Evolutionary conservation across 2,329 filamentous ascomycete genomes (phyloP).

Genomic region (Xylariaceae sp.): DNA sequence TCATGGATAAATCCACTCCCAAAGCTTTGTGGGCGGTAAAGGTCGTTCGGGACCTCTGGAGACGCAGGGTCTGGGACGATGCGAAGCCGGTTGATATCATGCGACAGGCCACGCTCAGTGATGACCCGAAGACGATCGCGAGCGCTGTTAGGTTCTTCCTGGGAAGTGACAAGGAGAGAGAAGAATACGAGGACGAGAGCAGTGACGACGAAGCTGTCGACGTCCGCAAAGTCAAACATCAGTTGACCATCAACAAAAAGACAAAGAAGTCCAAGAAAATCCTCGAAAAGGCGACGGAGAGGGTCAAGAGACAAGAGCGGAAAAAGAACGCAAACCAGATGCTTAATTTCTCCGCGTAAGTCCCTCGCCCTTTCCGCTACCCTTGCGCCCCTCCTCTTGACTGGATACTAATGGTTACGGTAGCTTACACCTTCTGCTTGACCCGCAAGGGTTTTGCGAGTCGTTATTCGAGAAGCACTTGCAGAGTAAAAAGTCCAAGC

Average conservation of each 20-base stretch:
- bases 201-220: slow-evolving; percentile 77
- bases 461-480: slow-evolving; percentile 85
- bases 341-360: slow-evolving; percentile 81
- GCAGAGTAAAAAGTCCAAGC: slow-evolving; percentile 76
- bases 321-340: slow-evolving; percentile 85
- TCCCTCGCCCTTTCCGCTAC: slow-evolving; percentile 1
- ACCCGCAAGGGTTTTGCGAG: slow-evolving; percentile 92
- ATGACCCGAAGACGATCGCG: slow-evolving; percentile 87
- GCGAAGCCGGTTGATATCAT: slow-evolving; percentile 95
- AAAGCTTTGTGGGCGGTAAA: slow-evolving; percentile 96
- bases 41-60: slow-evolving; percentile 92
- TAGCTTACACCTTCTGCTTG: slow-evolving; percentile 76
- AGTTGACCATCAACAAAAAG: slow-evolving; percentile 93
- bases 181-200: slow-evolving; percentile 85
- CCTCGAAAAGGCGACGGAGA: slow-evolving; percentile 75
- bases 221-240: slow-evolving; percentile 75
- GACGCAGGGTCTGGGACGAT: slow-evolving; percentile 92
- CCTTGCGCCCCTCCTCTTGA: background rate
- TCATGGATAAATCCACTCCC: slow-evolving; percentile 76
- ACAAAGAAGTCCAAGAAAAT: slow-evolving; percentile 77
- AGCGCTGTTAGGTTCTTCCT: slow-evolving; percentile 92
- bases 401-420: slow-evolving; percentile 4
- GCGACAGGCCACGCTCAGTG: slow-evolving; percentile 83
- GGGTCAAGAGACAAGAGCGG: slow-evolving; percentile 73
- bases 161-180: slow-evolving; percentile 90